These are phyloP conservation scores for Helminthosporium solani DNA, from an alignment of 2,329 filamentous ascomycete genomes.

Conservation along the genomic window DNA sequence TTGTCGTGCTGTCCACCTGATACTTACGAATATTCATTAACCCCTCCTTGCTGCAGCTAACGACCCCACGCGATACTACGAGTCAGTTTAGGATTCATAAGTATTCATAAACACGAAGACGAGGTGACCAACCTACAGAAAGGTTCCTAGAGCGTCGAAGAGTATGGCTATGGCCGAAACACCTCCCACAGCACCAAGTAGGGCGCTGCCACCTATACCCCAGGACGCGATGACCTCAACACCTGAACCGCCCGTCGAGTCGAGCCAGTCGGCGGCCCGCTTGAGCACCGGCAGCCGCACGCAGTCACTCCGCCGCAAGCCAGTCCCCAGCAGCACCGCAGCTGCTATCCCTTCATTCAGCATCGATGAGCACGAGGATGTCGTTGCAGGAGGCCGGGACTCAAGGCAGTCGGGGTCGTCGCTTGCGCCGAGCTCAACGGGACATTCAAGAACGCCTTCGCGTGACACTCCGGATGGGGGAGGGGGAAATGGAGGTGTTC, in stretches of 20 bases:
- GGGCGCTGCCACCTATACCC: constrained; percentile 31
- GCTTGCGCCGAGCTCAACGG: constrained; percentile 30
- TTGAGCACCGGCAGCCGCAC: constrained; percentile 22
- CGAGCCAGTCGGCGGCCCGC: constrained; percentile 17
- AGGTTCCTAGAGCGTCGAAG: background rate
- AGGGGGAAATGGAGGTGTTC: constrained; percentile 18
- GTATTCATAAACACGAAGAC: constrained; percentile 1
- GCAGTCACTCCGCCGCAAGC: constrained; percentile 27
- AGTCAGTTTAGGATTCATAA: constrained; percentile 14
- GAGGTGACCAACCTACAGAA: constrained; percentile 1
- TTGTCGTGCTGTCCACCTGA: background rate
- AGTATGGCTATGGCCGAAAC: constrained; percentile 31
- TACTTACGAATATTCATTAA: background rate
- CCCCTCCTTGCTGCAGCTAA: constrained; percentile 1
- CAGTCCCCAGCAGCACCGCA: constrained; percentile 18
- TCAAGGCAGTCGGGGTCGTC: constrained; percentile 39
- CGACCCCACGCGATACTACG: constrained; percentile 8
- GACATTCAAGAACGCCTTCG: constrained; percentile 39
- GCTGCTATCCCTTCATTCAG: constrained; percentile 35
- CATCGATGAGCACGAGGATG: constrained; percentile 33
- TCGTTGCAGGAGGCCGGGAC: constrained; percentile 30
- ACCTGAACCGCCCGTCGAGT: constrained; percentile 12
- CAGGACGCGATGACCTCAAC: constrained; percentile 12
- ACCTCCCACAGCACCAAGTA: constrained; percentile 21
- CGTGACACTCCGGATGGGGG: constrained; percentile 35